Conservation (phyloP, 208 protist species). For the Leishmania mexicana region DNA sequence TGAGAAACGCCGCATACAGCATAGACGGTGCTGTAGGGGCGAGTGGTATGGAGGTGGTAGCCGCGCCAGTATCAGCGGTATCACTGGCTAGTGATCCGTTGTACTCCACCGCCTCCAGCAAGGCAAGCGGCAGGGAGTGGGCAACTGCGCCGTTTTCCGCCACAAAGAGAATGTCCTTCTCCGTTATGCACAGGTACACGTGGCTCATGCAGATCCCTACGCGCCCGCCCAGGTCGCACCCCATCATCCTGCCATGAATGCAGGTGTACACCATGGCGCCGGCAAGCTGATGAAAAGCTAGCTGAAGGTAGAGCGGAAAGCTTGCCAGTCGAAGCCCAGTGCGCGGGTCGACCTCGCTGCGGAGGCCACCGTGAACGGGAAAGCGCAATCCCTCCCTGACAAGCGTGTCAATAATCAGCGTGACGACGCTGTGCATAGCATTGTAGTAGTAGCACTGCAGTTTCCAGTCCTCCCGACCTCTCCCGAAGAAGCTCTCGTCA, state of each 20-base stretch:
- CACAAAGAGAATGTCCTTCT: constrained; percentile 34
- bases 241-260: constrained; percentile 39
- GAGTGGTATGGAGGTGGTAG: background rate
- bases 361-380: constrained; percentile 38
- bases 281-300: constrained; percentile 25
- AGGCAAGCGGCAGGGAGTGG: constrained; percentile 27
- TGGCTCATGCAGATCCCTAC: constrained; percentile 34
- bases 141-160: constrained; percentile 27
- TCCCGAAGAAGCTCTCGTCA: constrained; percentile 33
- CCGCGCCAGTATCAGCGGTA: background rate
- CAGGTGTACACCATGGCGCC: constrained; percentile 48
- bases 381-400: constrained; percentile 41
- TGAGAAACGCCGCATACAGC: constrained; percentile 27
- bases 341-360: constrained; percentile 43
- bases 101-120: constrained; percentile 34
- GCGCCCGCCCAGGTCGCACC: constrained; percentile 24
- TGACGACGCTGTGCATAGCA: constrained; percentile 23
- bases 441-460: constrained; percentile 32
- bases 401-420: constrained; percentile 39
- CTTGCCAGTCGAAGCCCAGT: constrained; percentile 37
- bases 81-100: constrained; percentile 2
- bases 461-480: constrained; percentile 30
- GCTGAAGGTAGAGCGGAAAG: constrained; percentile 42
- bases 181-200: constrained; percentile 49
- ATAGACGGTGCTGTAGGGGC: background rate